These are phyloP conservation scores for Orbilia brochopaga DNA, from an alignment of 2,329 filamentous ascomycete genomes.

Conservation along the genomic window DNA sequence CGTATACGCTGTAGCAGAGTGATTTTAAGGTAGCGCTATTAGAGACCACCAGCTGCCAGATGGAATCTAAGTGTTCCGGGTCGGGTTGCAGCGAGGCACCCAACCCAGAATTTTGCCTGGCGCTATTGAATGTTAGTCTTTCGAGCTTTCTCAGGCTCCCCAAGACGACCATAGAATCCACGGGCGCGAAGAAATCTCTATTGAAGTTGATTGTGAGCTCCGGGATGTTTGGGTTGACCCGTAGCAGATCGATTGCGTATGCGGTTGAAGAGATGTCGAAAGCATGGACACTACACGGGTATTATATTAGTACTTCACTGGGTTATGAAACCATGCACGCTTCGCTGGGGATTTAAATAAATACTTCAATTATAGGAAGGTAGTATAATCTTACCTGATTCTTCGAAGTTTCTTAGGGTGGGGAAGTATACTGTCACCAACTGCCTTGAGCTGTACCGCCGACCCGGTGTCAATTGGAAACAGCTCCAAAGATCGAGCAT, in stretches of 20 bases:
- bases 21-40: constrained; percentile 13
- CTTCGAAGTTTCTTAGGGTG: constrained; percentile 12
- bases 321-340: constrained; percentile 2
- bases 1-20: constrained; percentile 9
- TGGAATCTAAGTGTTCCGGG: not conserved
- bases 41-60: constrained; percentile 11
- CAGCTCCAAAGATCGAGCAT: constrained; percentile 13
- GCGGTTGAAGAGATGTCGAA: constrained; percentile 11
- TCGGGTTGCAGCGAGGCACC: not conserved
- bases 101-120: not conserved
- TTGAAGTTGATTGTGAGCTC: constrained; percentile 20
- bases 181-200: constrained; percentile 4
- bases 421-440: not conserved
- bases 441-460: constrained; percentile 2
- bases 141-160: constrained; percentile 5
- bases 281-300: constrained; percentile 11
- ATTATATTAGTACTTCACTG: constrained; percentile 8
- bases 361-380: too few relatives aligned
- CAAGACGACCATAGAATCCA: constrained; percentile 5
- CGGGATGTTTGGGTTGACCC: constrained; percentile 1
- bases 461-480: too few relatives aligned
- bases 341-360: not conserved
- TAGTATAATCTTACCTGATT: constrained; percentile 9
- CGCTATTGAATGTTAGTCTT: constrained; percentile 8
- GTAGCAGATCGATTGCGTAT: constrained; percentile 4